Evolutionary conservation across 2,329 filamentous ascomycete species (phyloP).

Genomic region (Pseudogymnoascus sp.): DNA sequence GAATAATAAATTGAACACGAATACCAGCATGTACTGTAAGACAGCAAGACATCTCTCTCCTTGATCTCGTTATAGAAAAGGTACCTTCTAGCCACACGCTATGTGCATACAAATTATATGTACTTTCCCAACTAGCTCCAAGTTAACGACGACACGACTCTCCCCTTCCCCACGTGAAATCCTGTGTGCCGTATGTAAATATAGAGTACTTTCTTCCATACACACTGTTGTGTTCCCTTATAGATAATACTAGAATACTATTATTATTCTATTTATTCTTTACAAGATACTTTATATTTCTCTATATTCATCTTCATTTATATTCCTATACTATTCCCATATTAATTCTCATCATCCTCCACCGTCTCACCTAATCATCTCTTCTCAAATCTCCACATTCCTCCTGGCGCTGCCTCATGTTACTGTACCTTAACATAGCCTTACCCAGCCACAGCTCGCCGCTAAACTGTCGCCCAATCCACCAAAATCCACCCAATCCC

Average conservation of each 20-base stretch:
- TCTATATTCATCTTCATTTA: background rate
- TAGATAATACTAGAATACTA: background rate
- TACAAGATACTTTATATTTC: background rate
- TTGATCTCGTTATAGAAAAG: background rate
- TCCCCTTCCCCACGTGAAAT: background rate
- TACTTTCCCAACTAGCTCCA: background rate
- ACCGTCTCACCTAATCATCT: background rate
- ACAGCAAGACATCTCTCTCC: background rate
- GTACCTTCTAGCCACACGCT: background rate
- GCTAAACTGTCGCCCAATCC: background rate
- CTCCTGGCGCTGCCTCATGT: background rate
- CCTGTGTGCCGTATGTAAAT: background rate
- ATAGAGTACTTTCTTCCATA: background rate
- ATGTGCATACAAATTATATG: background rate
- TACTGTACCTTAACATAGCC: constrained; percentile 5
- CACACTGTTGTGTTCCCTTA: background rate
- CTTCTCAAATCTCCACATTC: background rate
- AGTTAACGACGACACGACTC: background rate
- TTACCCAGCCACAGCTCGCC: background rate
- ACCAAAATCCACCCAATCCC: background rate
- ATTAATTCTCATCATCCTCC: background rate
- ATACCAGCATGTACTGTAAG: background rate
- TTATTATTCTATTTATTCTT: background rate
- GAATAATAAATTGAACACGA: background rate
- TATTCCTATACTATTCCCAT: background rate